phyloP scores from a whole-genome alignment of 2,329 filamentous ascomycete genomes.

The Fragosphaeria purpurea region DNA sequence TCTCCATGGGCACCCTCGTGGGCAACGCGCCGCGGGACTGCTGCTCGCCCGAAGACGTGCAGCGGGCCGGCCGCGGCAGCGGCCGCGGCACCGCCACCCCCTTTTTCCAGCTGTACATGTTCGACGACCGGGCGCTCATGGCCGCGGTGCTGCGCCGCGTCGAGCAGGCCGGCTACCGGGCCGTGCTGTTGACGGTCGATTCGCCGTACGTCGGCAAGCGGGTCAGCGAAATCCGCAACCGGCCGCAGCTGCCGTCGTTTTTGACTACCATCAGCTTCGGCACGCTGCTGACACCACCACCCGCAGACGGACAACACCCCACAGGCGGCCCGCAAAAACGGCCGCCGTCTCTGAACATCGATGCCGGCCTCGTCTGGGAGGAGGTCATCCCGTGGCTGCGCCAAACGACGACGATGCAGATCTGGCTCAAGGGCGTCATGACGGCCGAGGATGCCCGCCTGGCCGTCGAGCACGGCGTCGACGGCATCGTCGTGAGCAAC shows the following conservation, averaged over 20 bases:
- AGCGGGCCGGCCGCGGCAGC: neutral
- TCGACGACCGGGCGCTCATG: constrained; percentile 36
- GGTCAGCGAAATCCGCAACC: constrained; percentile 7
- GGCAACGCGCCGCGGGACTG: constrained; percentile 22
- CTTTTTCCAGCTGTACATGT: constrained; percentile 44
- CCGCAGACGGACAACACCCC: neutral
- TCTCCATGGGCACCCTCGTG: constrained; percentile 29
- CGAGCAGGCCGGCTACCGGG: constrained; percentile 10
- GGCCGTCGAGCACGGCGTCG: constrained; percentile 6
- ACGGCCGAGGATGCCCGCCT: constrained; percentile 17
- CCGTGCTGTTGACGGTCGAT: constrained; percentile 44
- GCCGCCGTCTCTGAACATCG: neutral
- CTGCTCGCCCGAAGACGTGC: constrained; percentile 35
- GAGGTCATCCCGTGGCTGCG: constrained; percentile 6
- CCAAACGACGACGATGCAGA: constrained; percentile 1
- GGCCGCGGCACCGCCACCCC: constrained; percentile 20
- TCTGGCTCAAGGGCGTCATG: constrained; percentile 26
- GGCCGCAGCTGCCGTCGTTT: neutral
- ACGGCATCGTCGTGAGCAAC: constrained; percentile 32
- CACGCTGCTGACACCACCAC: neutral
- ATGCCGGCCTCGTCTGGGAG: constrained; percentile 1
- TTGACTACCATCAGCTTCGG: constrained; percentile 1
- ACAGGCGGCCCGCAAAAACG: too few relatives aligned
- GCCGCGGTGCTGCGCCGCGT: constrained; percentile 24
- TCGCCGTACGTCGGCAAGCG: constrained; percentile 29